phyloP scores from a whole-genome alignment of 176 grass and related monocot genomes.

The Cocos nucifera region DNA sequence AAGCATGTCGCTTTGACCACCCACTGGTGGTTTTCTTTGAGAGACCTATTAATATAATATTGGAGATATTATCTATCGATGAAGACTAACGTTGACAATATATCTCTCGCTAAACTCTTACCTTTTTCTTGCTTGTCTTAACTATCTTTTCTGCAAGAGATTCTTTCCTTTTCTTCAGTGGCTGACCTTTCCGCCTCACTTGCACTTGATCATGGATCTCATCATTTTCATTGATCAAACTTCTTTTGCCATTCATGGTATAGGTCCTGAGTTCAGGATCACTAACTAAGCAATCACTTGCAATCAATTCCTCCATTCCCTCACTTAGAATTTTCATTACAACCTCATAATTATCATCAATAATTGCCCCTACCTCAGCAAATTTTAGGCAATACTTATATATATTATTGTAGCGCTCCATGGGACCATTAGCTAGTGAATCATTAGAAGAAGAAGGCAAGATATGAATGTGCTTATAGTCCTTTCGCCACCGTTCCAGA shows the following conservation, averaged over 20 bases:
- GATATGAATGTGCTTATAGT: neutral
- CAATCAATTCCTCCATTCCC: conserved; percentile 5
- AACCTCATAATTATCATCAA: conserved; percentile 1
- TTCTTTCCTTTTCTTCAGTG: conserved; percentile 7
- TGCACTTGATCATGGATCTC: neutral
- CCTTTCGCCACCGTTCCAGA: conserved; percentile 17
- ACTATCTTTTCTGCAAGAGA: conserved; percentile 5
- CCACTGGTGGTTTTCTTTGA: conserved; percentile 3
- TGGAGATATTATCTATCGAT: too few species aligned
- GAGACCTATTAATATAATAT: neutral
- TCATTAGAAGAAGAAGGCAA: conserved; percentile 4
- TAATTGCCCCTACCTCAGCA: conserved; percentile 3
- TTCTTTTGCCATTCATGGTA: neutral
- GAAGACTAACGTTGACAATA: too few species aligned
- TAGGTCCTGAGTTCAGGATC: neutral
- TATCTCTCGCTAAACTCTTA: neutral
- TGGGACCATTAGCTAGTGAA: conserved; percentile 1
- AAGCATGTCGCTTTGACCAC: conserved; percentile 3
- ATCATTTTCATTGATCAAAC: conserved; percentile 1
- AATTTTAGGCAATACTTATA: conserved; percentile 5
- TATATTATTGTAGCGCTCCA: conserved; percentile 5
- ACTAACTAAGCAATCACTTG: conserved; percentile 1
- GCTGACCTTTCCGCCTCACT: conserved; percentile 4
- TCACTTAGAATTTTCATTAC: conserved; percentile 2
- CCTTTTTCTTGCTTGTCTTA: conserved; percentile 13